Evolutionary conservation across 768 basidiomycete species (phyloP).

Genomic region (Hemileccinum rubropunctum): DNA sequence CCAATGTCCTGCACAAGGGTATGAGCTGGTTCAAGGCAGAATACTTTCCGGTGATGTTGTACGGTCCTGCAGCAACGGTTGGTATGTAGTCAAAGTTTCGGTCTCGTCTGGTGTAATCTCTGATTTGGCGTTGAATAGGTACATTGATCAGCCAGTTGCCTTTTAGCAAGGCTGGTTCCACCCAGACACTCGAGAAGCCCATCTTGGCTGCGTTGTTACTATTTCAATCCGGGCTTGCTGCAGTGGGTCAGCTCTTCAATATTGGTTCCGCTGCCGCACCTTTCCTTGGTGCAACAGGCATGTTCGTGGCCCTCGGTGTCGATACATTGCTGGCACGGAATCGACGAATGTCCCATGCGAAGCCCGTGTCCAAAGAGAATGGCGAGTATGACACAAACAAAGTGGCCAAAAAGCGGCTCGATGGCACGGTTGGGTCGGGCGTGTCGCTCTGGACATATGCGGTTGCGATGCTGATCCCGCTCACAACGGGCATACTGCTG

Average conservation of each 20-base stretch:
- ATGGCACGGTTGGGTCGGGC: slow-evolving; percentile 20
- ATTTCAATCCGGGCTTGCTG: slow-evolving; percentile 52
- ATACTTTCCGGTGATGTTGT: slow-evolving; percentile 61
- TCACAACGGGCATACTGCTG: slow-evolving; percentile 57
- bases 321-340: slow-evolving; percentile 40
- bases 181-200: slow-evolving; percentile 53
- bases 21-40: slow-evolving; percentile 88
- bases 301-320: slow-evolving; percentile 54
- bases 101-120: background rate
- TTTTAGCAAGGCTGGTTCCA: slow-evolving; percentile 30
- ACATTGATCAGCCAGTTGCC: slow-evolving; percentile 60
- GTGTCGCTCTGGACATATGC: slow-evolving; percentile 64
- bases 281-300: slow-evolving; percentile 57
- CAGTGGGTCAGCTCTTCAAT: slow-evolving; percentile 58
- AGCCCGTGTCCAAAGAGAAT: background rate
- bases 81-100: slow-evolving; percentile 43
- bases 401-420: background rate
- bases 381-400: background rate
- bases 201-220: slow-evolving; percentile 62
- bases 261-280: slow-evolving; percentile 78
- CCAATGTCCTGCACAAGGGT: slow-evolving; percentile 53
- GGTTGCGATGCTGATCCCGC: slow-evolving; percentile 52
- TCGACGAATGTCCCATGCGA: slow-evolving; percentile 16
- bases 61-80: slow-evolving; percentile 69
- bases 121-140: slow-evolving; percentile 39